Conservation (phyloP, 805 yeast species). For the Alloascoidea hylecoeti region DNA sequence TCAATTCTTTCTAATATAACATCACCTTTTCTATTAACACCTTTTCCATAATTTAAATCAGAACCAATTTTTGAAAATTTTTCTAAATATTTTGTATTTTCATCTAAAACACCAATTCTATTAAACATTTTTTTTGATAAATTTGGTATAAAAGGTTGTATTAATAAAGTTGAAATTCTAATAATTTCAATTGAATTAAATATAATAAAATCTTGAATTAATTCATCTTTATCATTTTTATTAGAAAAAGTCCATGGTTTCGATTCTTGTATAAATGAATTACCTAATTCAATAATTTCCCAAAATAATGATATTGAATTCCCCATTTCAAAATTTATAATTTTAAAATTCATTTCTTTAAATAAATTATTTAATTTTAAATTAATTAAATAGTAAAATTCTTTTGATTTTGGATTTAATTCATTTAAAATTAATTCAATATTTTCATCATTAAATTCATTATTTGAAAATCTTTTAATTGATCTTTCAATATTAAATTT, state of each 20-base stretch:
- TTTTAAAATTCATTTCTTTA: slow-evolving; percentile 24
- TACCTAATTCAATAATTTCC: slow-evolving; percentile 43
- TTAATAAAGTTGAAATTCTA: slow-evolving; percentile 50
- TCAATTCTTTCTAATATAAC: too few species aligned
- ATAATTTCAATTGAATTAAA: slow-evolving; percentile 56
- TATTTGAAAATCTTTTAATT: slow-evolving; percentile 10
- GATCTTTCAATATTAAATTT: slow-evolving; percentile 47
- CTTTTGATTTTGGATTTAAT: not conserved
- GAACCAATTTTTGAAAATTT: slow-evolving; percentile 36
- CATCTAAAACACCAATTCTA: slow-evolving; percentile 27
- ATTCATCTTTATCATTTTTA: slow-evolving; percentile 11
- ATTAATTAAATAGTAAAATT: not conserved
- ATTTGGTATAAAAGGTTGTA: slow-evolving; percentile 63
- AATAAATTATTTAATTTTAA: slow-evolving; percentile 20
- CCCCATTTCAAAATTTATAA: slow-evolving; percentile 35
- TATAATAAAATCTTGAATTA: slow-evolving; percentile 37
- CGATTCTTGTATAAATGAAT: slow-evolving; percentile 48
- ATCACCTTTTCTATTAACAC: slow-evolving; percentile 37
- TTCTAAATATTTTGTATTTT: slow-evolving; percentile 20
- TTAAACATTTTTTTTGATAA: slow-evolving; percentile 44
- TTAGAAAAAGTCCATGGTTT: slow-evolving; percentile 61
- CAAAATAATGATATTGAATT: slow-evolving; percentile 45
- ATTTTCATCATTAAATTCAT: not conserved
- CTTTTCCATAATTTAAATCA: slow-evolving; percentile 47
- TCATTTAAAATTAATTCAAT: not conserved